Conservation (phyloP, 345 rosid genomes). For the Garcia nutans region DNA sequence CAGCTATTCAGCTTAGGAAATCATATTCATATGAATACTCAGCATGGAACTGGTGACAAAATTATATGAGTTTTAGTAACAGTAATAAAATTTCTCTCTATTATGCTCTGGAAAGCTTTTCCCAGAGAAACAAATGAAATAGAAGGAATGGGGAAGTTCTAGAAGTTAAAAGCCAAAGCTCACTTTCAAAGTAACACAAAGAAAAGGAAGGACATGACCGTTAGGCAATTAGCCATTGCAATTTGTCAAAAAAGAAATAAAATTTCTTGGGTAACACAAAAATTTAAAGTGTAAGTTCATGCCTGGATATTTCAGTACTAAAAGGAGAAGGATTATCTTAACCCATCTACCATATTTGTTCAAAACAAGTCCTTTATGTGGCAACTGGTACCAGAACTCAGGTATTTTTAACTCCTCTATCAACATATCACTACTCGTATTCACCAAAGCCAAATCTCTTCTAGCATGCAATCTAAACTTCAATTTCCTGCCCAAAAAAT, state of each 20-base stretch:
- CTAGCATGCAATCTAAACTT: conserved; percentile 53
- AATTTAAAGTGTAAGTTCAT: background rate
- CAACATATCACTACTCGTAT: conserved; percentile 53
- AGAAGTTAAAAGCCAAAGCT: too few relatives aligned
- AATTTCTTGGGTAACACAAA: background rate
- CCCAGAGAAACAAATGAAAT: too few relatives aligned
- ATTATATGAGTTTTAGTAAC: too few relatives aligned
- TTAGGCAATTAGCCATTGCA: background rate
- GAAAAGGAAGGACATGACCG: too few relatives aligned
- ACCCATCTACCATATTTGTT: conserved; percentile 73
- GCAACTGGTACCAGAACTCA: conserved; percentile 50
- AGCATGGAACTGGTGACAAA: too few relatives aligned
- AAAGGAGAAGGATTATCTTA: conserved; percentile 71
- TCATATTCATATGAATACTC: too few relatives aligned
- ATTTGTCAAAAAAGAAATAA: background rate
- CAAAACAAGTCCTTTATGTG: conserved; percentile 27
- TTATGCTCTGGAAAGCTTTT: too few relatives aligned
- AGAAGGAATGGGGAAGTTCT: too few relatives aligned
- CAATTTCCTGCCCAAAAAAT: conserved; percentile 39
- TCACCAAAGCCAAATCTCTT: conserved; percentile 61
- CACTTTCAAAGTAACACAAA: too few relatives aligned
- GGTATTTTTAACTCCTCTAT: conserved; percentile 54
- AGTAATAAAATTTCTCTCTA: too few relatives aligned
- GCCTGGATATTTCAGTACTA: conserved; percentile 1
- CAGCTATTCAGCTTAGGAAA: too few relatives aligned